phyloP scores from a whole-genome alignment of 495 filamentous ascomycete species.

The Hypoxylon fragiforme region DNA sequence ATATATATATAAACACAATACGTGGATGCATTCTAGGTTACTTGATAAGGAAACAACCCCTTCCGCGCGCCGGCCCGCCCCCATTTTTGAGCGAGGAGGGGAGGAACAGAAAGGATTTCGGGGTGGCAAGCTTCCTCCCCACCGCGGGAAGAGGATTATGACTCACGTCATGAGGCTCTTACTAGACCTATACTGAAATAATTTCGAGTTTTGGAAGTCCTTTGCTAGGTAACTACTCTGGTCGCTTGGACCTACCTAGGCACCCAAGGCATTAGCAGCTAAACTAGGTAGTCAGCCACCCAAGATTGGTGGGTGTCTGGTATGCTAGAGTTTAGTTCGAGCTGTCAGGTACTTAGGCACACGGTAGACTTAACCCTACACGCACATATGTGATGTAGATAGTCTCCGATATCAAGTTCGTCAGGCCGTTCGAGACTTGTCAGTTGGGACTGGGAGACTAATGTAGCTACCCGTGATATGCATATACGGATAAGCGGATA shows the following conservation, averaged over 20 bases:
- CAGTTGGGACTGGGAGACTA: neutral
- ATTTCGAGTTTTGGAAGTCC: too few relatives aligned
- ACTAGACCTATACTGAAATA: neutral
- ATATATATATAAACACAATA: too few relatives aligned
- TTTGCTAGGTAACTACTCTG: too few relatives aligned
- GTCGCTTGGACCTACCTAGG: too few relatives aligned
- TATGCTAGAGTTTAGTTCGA: too few relatives aligned
- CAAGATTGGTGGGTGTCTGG: too few relatives aligned
- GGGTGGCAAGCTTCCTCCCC: conserved; percentile 14
- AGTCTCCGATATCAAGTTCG: neutral
- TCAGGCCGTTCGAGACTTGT: neutral
- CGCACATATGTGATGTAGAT: too few relatives aligned
- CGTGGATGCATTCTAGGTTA: conserved; percentile 3
- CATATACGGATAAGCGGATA: conserved; percentile 7
- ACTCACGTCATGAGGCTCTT: conserved; percentile 27
- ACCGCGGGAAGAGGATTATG: neutral
- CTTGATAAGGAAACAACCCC: conserved; percentile 17
- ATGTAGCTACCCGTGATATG: neutral
- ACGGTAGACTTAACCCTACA: too few relatives aligned
- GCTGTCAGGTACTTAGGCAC: too few relatives aligned
- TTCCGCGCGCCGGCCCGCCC: conserved; percentile 16
- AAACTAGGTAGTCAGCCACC: too few relatives aligned
- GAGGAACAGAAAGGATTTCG: conserved; percentile 1
- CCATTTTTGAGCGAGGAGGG: conserved; percentile 20
- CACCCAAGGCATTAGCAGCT: too few relatives aligned